phyloP scores from a whole-genome alignment of 805 yeast genomes.

The Candida vartiovaarae region DNA sequence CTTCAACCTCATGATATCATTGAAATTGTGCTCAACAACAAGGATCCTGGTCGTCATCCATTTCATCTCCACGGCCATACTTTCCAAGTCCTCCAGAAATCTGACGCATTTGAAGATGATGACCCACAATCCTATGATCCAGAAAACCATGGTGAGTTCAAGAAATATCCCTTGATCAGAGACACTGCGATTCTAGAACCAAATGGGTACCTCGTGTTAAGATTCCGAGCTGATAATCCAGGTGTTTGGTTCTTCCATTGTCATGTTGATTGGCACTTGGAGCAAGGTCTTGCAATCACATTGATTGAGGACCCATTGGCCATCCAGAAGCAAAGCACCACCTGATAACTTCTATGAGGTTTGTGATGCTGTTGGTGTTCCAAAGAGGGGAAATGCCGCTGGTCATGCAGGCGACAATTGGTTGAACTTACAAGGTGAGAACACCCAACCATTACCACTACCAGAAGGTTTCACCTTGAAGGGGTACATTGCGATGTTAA shows the following conservation, averaged over 20 bases:
- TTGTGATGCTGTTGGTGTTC: conserved; percentile 41
- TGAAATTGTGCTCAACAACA: conserved; percentile 72
- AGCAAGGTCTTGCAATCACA: conserved; percentile 70
- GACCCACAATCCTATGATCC: conserved; percentile 46
- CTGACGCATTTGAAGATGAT: conserved; percentile 43
- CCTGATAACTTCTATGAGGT: conserved; percentile 42
- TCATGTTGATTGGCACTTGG: conserved; percentile 81
- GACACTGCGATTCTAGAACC: conserved; percentile 67
- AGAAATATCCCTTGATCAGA: conserved; percentile 55
- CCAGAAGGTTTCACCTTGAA: conserved; percentile 66
- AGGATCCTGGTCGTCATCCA: conserved; percentile 74
- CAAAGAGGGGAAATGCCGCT: conserved; percentile 66
- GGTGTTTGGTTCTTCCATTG: conserved; percentile 96
- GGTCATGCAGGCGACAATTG: conserved; percentile 41
- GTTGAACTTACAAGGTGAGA: conserved; percentile 54
- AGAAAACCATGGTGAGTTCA: conserved; percentile 35
- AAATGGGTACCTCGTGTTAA: conserved; percentile 57
- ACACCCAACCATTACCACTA: conserved; percentile 50
- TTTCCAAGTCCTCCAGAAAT: conserved; percentile 55
- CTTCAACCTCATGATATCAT: conserved; percentile 34
- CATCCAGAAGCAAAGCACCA: conserved; percentile 34
- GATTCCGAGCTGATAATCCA: conserved; percentile 81
- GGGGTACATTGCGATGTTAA: conserved; percentile 57
- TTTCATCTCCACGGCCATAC: conserved; percentile 74
- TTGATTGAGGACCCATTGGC: conserved; percentile 64